A percentile compares a stretch with the other conserved stretches of the same genome.
Evolutionary conservation across 805 yeast species (phyloP).

Genomic region (Hanseniaspora lindneri): DNA sequence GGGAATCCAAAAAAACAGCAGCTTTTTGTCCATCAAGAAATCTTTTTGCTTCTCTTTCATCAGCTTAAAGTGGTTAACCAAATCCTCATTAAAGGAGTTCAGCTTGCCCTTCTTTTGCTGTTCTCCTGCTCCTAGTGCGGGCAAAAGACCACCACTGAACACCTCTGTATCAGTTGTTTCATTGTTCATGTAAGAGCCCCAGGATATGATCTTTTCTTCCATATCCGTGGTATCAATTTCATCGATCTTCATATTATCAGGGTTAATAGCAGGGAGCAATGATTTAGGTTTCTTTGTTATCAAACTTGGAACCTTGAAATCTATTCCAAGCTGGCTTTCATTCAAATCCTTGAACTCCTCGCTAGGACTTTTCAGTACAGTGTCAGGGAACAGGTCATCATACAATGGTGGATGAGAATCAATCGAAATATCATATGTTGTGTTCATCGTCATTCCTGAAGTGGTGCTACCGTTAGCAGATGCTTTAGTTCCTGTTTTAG

Average conservation of each 20-base stretch:
- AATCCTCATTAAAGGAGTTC: constrained; percentile 30
- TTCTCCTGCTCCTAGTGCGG: constrained; percentile 13
- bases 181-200: neutral
- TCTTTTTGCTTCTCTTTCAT: constrained; percentile 33
- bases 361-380: constrained; percentile 13
- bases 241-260: constrained; percentile 7
- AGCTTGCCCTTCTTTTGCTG: constrained; percentile 21
- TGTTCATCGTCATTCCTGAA: constrained; percentile 6
- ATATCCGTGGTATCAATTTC: constrained; percentile 16
- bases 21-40: constrained; percentile 62
- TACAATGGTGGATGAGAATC: constrained; percentile 15
- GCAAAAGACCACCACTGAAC: constrained; percentile 27
- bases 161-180: constrained; percentile 22
- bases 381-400: constrained; percentile 16
- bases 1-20: constrained; percentile 87
- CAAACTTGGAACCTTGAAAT: neutral
- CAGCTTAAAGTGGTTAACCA: constrained; percentile 19
- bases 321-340: neutral
- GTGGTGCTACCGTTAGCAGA: constrained; percentile 12
- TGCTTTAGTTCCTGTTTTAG: neutral
- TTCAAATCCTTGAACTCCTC: constrained; percentile 11
- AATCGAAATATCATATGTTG: neutral
- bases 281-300: neutral
- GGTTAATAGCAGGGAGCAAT: constrained; percentile 16
- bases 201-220: constrained; percentile 1